Base-by-base conservation (phyloP, 2,329 filamentous ascomycete genomes). In the Dactylellina sp. region DNA sequence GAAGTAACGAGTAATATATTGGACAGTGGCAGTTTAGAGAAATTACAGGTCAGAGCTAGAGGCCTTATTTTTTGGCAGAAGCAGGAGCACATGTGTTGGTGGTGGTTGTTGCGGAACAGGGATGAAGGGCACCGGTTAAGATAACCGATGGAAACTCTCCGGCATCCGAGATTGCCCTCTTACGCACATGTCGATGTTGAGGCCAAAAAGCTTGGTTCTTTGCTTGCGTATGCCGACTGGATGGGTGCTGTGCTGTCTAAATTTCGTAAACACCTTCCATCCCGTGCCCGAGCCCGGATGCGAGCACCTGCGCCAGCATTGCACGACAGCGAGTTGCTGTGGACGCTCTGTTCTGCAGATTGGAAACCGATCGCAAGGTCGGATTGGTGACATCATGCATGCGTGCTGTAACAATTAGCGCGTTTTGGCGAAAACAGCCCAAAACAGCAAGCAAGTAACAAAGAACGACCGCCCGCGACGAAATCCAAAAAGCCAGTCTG, bases 371-470 rank as follows among this genome's bases (percentile, higher is more conserved):
- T 40, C 37, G 37, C 37, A 40, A 16, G 37, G 9, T 16, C 37
- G 11, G 35, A 42, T 57, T 66, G 62, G 55, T 66, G 62, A 66
- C 62, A 56, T 66, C 62, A 66, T 66, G 62, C 16, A 65, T 65
- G 52, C 22, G 25, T 52, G 28, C 32, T 25, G 20, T 40, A 16
- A 7, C 9, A 35, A 44, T 52, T 50, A 57, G 62, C 62, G 62
- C 44, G 42, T 40, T 44, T 44, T 57, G 32, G 53, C 62, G 62
- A 66, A 65, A 65, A 22, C 62, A 65, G 62, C 42, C n/a, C n/a
- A 32, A 32, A 32, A 32, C 20, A 22, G 61, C 32, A 52, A 57
- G n/a, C n/a, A n/a, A n/a, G n/a, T 3, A 7, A 37, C 56, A 28
- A 22, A 7, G 22, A 7, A 22, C 4, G 3, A 20, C 37, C 18